Base-by-base conservation (phyloP, 1,139 yeast genomes). In the Suhomyces coccinellae region DNA sequence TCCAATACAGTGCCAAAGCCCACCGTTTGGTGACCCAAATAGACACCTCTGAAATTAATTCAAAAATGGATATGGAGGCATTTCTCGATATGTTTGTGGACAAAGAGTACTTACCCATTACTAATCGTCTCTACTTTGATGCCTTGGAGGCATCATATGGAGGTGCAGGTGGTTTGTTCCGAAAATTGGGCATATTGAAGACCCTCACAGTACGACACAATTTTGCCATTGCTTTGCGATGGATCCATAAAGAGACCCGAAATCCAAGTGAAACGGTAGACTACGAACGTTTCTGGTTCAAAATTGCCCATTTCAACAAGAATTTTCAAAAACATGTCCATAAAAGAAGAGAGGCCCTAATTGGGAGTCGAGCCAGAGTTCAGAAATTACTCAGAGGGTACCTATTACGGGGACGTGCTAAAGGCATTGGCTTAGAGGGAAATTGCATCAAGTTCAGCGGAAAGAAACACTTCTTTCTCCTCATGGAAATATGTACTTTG, bases 231-330 rank as follows among this genome's bases (percentile, higher is more conserved):
- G 45, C 38, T 13, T 37, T 42, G 22, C 16, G 20, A 9, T 37
- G 41, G 41, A 24, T 34, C 26, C 15, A 36, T 20, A 4, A 17
- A 10, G 24, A 42, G 12, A 9, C 33, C 20, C 45, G 30, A 7
- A 14, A 24, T 11, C 10, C 16, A 2, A 6, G 14, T n/a, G 29
- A 24, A 11, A 29, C 29, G 7, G 29, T 33, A 22, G 51, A 50
- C 12, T 52, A 52, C 32, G 73, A 68, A 43, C 33, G 45, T 22
- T 54, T 66, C 36, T 66, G 67, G 65, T 61, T 64, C 41, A 53
- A 55, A 31, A 37, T 63, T 13, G 53, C 63, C 44, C 47, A 55
- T 8, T 56, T 66, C 36, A 70, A 65, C 43, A 54, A 52, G n/a
- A 45, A 50, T 6, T 59, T 56, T 40, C 59, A 59, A 31, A 38